These are phyloP conservation scores for Scheffersomyces titani DNA, from an alignment of 1,139 yeast species.

Conservation along the genomic window DNA sequence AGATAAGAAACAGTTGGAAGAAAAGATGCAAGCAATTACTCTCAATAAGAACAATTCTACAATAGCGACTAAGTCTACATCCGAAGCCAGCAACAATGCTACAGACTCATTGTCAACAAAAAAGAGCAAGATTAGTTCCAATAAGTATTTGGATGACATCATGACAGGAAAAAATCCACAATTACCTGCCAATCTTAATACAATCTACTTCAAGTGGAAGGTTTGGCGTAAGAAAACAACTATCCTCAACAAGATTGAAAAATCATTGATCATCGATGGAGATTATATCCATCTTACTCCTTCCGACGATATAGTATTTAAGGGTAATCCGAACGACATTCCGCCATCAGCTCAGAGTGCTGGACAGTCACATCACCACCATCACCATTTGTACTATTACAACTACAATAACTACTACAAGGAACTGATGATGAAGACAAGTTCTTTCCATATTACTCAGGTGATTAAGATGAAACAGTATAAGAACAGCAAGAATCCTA, in stretches of 20 bases:
- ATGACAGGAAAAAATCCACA: conserved; percentile 33
- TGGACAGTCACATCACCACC: conserved; percentile 25
- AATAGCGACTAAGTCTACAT: not conserved
- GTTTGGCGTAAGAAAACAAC: conserved; percentile 91
- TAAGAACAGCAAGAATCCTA: conserved; percentile 61
- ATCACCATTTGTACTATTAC: conserved; percentile 55
- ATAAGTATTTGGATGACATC: conserved; percentile 38
- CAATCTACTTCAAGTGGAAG: conserved; percentile 57
- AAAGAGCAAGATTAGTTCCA: conserved; percentile 14
- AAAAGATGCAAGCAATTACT: conserved; percentile 16
- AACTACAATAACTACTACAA: conserved; percentile 45
- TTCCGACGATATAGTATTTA: conserved; percentile 55
- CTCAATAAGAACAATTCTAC: conserved; percentile 1
- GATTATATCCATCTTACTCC: conserved; percentile 91
- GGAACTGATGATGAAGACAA: conserved; percentile 65
- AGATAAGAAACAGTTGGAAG: conserved; percentile 23
- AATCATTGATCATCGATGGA: conserved; percentile 87
- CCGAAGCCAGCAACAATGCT: not conserved
- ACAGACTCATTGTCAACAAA: not conserved
- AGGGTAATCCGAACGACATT: conserved; percentile 48
- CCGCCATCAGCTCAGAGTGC: conserved; percentile 21
- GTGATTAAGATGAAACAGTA: conserved; percentile 77
- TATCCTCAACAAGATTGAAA: conserved; percentile 77
- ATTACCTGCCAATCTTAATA: conserved; percentile 38
- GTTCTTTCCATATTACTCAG: conserved; percentile 84